Base-by-base conservation (phyloP, 331 rosid species). In the Arachis monticola region DNA sequence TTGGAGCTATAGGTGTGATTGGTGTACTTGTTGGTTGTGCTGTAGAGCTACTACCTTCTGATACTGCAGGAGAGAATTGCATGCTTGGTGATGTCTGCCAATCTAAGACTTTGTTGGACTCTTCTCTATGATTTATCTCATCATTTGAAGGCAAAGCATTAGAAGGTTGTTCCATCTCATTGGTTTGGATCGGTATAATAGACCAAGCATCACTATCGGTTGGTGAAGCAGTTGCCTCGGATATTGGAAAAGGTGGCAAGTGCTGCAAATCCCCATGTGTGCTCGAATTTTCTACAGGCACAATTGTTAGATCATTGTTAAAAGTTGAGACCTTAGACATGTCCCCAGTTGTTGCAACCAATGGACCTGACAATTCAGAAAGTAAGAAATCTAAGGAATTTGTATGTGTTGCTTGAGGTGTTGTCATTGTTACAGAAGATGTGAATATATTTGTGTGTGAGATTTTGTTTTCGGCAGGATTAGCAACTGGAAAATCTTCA, bases 341-440 rank as follows among this genome's bases (percentile, higher is more conserved):
- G 47, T 32, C 66, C 35, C 69, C 41, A 48, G 63, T 72, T 5
- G 65, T 73, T 56, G 83, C 64, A 76, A 59, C 5, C 46, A 84
- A 68, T 52, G 95, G 89, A 40, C 79, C 81, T 27, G 92, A 82
- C 79, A 88, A 80, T 53, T 80, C 97, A 22, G 79, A 64, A 64
- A 95, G 83, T 77, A 92, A 81, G 60, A 83, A 79, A 74, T 92
- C 97, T 77, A 90, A 10, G 70, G 87, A 79, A 77, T 78, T 86
- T 78, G 67, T 67, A 42, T 70, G 64, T 72, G 85, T 56, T 27
- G 84, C 64, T 69, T 79, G 80, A 60, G 91, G 41, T 65, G 76
- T 53, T 66, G 10, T 80, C 60, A 69, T 87, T 70, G 3, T 75
- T 67, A 61, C n/a, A 42, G 79, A 67, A 77, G 79, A 38, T 47